Percentiles rank a stretch among this genome's conserved stretches.
These are phyloP conservation scores for Hapsidospora chrysogenum DNA, from an alignment of 495 filamentous ascomycete genomes.

Conservation along the genomic window DNA sequence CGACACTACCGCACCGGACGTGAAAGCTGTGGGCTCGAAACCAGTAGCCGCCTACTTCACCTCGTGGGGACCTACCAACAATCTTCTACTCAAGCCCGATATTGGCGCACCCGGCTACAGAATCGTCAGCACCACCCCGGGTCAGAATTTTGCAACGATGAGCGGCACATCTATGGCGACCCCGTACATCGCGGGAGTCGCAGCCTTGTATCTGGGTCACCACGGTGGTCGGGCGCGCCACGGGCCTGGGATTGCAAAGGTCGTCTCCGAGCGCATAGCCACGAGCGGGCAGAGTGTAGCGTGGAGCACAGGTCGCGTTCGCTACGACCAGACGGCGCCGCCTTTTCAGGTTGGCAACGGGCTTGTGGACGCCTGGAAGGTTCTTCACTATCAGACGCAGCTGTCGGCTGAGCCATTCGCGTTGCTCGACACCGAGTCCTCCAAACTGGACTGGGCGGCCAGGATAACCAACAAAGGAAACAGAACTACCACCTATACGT, in stretches of 20 bases:
- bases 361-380: slow-evolving; percentile 26
- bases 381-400: slow-evolving; percentile 19
- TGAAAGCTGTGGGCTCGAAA: slow-evolving; percentile 10
- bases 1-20: slow-evolving; percentile 9
- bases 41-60: slow-evolving; percentile 17
- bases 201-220: slow-evolving; percentile 23
- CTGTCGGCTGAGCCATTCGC: slow-evolving; percentile 19
- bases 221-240: slow-evolving; percentile 15
- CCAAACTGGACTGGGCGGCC: slow-evolving; percentile 16
- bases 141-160: slow-evolving; percentile 19
- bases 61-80: slow-evolving; percentile 28
- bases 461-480: slow-evolving; percentile 24
- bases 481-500: slow-evolving; percentile 15
- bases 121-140: slow-evolving; percentile 27
- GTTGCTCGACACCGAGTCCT: slow-evolving; percentile 26
- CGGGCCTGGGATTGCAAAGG: slow-evolving; percentile 16
- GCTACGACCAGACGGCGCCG: slow-evolving; percentile 17
- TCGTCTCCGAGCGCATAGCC: slow-evolving; percentile 19
- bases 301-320: slow-evolving; percentile 20
- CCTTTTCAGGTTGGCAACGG: slow-evolving; percentile 30
- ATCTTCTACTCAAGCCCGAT: slow-evolving; percentile 26
- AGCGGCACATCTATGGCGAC: slow-evolving; percentile 36
- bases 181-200: slow-evolving; percentile 30
- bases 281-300: slow-evolving; percentile 20
- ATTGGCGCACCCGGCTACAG: slow-evolving; percentile 27